A percentile compares a stretch with the other conserved stretches of the same genome.
phyloP scores from a whole-genome alignment of 1,139 yeast genomes.

The Hansenula anomala region DNA sequence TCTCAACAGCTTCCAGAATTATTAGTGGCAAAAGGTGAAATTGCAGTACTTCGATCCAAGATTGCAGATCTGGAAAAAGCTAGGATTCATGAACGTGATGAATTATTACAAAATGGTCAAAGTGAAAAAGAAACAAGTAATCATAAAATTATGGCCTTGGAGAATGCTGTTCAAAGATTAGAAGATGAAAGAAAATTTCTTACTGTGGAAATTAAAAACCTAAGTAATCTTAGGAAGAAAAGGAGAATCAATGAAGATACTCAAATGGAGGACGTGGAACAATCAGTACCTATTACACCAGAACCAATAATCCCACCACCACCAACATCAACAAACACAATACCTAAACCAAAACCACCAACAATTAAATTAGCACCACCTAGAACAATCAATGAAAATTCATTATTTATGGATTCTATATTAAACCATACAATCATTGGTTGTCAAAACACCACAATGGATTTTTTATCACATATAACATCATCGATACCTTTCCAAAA shows the following conservation, averaged over 20 bases:
- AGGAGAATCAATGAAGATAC: too few relatives aligned
- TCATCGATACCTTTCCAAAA: slow-evolving; percentile 36
- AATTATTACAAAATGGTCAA: slow-evolving; percentile 10
- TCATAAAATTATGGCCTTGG: slow-evolving; percentile 39
- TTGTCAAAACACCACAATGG: slow-evolving; percentile 40
- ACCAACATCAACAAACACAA: too few relatives aligned
- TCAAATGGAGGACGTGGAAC: slow-evolving; percentile 4
- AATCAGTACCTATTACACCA: neutral
- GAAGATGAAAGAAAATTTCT: slow-evolving; percentile 73
- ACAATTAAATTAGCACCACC: slow-evolving; percentile 13
- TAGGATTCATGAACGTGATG: slow-evolving; percentile 9
- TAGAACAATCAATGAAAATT: slow-evolving; percentile 27
- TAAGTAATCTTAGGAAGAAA: slow-evolving; percentile 19
- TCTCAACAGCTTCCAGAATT: too few relatives aligned
- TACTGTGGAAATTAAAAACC: slow-evolving; percentile 32
- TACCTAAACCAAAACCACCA: slow-evolving; percentile 1
- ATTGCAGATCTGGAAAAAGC: slow-evolving; percentile 42
- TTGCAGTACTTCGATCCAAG: slow-evolving; percentile 68
- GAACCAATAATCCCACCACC: neutral
- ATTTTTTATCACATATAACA: slow-evolving; percentile 43
- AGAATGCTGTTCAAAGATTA: slow-evolving; percentile 42
- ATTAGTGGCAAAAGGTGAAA: slow-evolving; percentile 66
- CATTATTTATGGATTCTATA: slow-evolving; percentile 34
- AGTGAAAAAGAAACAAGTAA: slow-evolving; percentile 29
- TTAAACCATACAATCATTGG: slow-evolving; percentile 42